Evolutionary conservation across 192 early-diverging fungal genomes (phyloP), one percentile per base, ranked within the genome.

Genomic region (Coemansia sp.): DNA sequence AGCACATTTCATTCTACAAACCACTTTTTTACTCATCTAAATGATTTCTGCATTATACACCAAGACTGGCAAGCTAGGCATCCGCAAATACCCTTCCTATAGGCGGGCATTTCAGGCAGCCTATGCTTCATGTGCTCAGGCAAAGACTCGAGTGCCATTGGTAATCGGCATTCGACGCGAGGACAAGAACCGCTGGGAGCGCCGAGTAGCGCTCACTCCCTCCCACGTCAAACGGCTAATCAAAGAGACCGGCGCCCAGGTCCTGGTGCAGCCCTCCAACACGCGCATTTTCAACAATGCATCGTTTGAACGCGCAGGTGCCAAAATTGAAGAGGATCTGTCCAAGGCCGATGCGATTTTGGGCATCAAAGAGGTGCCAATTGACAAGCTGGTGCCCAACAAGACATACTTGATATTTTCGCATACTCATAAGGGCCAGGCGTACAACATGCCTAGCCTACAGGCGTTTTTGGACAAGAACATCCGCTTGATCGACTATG

Each of bases 111-210:
- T 15, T 14, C 47, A 16, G 16, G 47, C 48, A 3, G 23, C 23
- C 23, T 26, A 26, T 26, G 23, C 23, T 26, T 26, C 23, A 26
- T 26, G 2, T 26, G 23, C 23, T 26, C 23, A 26, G 4, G 23
- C 23, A 26, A 26, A 26, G 23, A 1, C 23, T 26, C 23, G 23
- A 26, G 23, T 26, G 23, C 23, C 23, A 26, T 26, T 69, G 15
- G 73, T 76, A 5, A 71, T 98, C 20, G 96, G 88, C 8, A 87
- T 98, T 60, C 88, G 96, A 3, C 79, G 93, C 41, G 96, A 98
- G 74, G 89, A 88, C 82, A 98, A 98, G 79, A 95, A 94, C 80
- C 80, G 88, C 26, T 98, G 96, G 96, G 96, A 98, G 64, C 83
- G 96, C 2, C 86, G 96, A 2, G 91, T 91, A 12, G 87, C 96